phyloP scores from a whole-genome alignment of 2,329 filamentous ascomycete genomes.

The Phaeoacremonium minimum region DNA sequence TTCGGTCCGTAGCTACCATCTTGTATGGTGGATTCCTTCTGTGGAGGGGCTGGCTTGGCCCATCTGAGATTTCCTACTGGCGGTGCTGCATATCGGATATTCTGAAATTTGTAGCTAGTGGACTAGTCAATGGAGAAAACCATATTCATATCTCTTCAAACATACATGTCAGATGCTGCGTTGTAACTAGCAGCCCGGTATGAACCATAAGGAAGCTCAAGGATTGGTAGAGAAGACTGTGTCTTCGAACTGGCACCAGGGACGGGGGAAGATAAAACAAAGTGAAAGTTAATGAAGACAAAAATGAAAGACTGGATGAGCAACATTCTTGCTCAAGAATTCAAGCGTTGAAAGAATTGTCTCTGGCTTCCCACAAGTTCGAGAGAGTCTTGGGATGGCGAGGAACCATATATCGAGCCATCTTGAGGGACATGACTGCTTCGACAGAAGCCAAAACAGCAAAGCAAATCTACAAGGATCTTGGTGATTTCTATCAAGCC shows the following conservation, averaged over 20 bases:
- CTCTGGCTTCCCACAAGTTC: not conserved
- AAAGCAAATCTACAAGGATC: too few relatives aligned
- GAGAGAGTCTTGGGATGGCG: too few relatives aligned
- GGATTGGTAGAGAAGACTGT: conserved; percentile 12
- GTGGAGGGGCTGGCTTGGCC: conserved; percentile 13
- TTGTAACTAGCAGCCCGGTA: conserved; percentile 16
- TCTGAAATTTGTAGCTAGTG: conserved; percentile 12
- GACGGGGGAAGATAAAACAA: conserved; percentile 4
- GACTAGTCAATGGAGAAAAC: not conserved
- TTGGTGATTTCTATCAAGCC: not conserved
- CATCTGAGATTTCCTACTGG: conserved; percentile 13
- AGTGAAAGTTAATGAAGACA: not conserved
- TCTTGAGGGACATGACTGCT: too few relatives aligned
- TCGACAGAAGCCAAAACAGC: too few relatives aligned
- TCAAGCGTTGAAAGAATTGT: not conserved
- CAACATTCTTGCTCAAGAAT: not conserved
- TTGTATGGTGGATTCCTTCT: conserved; percentile 14
- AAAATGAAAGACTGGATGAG: not conserved
- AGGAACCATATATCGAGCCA: too few relatives aligned
- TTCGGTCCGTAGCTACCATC: conserved; percentile 18
- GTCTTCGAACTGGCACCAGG: conserved; percentile 11
- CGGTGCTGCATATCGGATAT: conserved; percentile 13
- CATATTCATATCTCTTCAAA: too few relatives aligned
- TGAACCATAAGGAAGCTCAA: conserved; percentile 17
- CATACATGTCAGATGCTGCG: conserved; percentile 15